Percentiles rank a stretch among this genome's conserved stretches.
Conservation (phyloP, 192 early-diverging fungal species). For the Coemansia sp. region DNA sequence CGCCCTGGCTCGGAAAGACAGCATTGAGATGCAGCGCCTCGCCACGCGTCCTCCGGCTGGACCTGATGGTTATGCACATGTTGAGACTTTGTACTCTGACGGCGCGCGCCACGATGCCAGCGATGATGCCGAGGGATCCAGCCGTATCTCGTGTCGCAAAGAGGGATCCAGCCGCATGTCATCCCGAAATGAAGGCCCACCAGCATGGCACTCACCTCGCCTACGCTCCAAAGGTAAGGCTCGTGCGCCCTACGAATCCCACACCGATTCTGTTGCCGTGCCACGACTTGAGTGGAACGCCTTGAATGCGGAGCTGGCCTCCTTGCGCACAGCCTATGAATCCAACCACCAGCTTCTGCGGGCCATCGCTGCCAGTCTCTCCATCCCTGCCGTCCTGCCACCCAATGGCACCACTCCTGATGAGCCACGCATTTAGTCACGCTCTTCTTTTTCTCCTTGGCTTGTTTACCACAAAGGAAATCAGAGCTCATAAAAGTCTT, state of each 20-base stretch:
- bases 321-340: conserved; percentile 22
- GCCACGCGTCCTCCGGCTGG: conserved; percentile 12
- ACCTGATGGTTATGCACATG: conserved; percentile 23
- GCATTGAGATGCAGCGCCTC: conserved; percentile 51
- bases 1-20: conserved; percentile 49
- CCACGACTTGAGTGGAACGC: conserved; percentile 38
- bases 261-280: conserved; percentile 10
- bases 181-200: not conserved
- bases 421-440: too few species aligned
- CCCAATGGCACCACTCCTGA: not conserved
- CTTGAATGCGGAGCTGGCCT: conserved; percentile 32
- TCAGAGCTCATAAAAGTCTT: too few species aligned
- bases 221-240: conserved; percentile 22
- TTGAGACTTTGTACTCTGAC: conserved; percentile 5
- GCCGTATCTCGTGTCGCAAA: not conserved
- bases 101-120: conserved; percentile 1
- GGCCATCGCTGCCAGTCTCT: conserved; percentile 38
- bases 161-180: too few species aligned
- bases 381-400: not conserved
- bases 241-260: not conserved
- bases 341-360: conserved; percentile 27
- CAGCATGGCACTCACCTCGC: not conserved
- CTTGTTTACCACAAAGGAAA: too few species aligned
- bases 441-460: too few species aligned
- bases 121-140: not conserved